A percentile compares a stretch with the other conserved stretches of the same genome.
Conservation (phyloP, 2,329 filamentous ascomycete genomes). For the Fusarium redolens region DNA sequence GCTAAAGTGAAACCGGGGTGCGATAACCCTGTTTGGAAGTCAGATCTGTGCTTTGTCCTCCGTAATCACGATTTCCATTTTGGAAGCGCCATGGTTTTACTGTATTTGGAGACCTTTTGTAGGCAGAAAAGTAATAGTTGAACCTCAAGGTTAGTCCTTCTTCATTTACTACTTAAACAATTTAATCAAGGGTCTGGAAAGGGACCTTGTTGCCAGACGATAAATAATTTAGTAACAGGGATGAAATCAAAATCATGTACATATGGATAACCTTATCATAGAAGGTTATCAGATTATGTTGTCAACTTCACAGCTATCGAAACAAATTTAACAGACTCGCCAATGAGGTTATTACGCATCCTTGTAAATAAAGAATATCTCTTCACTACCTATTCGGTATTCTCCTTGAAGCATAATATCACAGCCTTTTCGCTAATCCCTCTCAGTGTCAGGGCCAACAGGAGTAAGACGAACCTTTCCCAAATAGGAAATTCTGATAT, state of each 20-base stretch:
- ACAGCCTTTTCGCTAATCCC: no score
- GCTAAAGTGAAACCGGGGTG: background rate
- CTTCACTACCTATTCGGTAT: background rate
- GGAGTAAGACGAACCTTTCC: background rate
- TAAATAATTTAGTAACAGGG: background rate
- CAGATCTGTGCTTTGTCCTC: background rate
- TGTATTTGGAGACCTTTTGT: background rate
- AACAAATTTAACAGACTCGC: background rate
- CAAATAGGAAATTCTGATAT: constrained; percentile 14
- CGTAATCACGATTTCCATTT: constrained; percentile 7
- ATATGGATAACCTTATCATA: background rate
- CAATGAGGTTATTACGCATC: rapidly evolving
- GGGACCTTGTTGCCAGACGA: background rate
- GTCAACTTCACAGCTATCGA: background rate
- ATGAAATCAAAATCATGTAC: no score
- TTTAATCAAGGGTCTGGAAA: no score
- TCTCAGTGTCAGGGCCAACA: background rate
- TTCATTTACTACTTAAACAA: no score
- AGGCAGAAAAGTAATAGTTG: no score
- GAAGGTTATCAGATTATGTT: background rate
- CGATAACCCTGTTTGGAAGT: background rate
- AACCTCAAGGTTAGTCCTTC: no score
- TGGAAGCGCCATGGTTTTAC: background rate
- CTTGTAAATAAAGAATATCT: no score
- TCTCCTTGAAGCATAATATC: background rate